phyloP scores from a whole-genome alignment of 140 eudicot genomes.

The Ambrosia hybrid region DNA sequence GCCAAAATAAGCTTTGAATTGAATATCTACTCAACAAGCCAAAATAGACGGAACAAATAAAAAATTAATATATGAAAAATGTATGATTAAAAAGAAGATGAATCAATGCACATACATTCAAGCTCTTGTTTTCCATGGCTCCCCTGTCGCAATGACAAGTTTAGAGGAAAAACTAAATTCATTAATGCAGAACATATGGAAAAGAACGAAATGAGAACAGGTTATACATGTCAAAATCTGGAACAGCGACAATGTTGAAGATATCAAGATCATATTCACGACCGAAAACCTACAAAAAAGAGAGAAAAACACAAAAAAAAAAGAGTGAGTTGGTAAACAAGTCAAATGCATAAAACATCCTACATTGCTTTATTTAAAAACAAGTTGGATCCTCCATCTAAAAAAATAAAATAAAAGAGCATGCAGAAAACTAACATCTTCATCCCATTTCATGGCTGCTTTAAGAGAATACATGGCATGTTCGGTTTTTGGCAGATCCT shows the following conservation, averaged over 20 bases:
- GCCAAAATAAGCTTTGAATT: constrained; percentile 94
- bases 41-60: background rate
- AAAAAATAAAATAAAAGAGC: too few relatives aligned
- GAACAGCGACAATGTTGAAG: too few relatives aligned
- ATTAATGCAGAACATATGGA: background rate
- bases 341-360: too few relatives aligned
- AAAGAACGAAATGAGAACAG: background rate
- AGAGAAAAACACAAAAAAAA: background rate
- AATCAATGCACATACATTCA: constrained; percentile 56
- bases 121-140: constrained; percentile 98
- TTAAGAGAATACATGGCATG: constrained; percentile 98
- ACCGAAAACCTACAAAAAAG: too few relatives aligned
- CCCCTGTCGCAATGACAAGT: constrained; percentile 73
- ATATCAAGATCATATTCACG: too few relatives aligned
- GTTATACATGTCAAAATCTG: too few relatives aligned
- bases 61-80: background rate
- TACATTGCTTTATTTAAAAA: too few relatives aligned
- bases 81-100: background rate
- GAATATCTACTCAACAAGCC: constrained; percentile 57
- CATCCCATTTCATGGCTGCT: constrained; percentile 99
- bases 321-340: background rate
- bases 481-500: constrained; percentile 81
- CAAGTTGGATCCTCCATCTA: too few relatives aligned
- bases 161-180: background rate
- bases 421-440: constrained; percentile 58